Evolutionary conservation across 225 moss, liverwort and hornwort genomes (phyloP), one percentile per base, ranked within the genome.

Genomic region (Lunularia cruciata): DNA sequence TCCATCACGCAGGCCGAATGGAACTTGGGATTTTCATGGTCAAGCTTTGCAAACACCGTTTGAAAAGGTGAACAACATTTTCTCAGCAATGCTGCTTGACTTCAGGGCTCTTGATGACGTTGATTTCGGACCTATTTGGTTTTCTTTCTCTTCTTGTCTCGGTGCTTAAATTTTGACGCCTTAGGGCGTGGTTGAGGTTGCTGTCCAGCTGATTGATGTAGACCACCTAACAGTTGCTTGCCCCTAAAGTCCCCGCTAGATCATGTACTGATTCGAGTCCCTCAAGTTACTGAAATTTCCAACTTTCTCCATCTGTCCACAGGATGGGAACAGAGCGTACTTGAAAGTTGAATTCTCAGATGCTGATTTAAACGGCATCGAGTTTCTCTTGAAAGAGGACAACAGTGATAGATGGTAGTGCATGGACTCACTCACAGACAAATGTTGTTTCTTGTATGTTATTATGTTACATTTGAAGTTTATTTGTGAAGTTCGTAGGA

Each of bases 361-460:
- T 60, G 47, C 73, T n/a, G 84, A 73, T 33, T 73, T 90, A 22
- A 74, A 82, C 40, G 84, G 72, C 33, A 75, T 95, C 47, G 95
- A 95, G 77, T 95, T 95, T 69, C 83, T 95, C 38, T 43, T 95
- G 66, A 85, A 86, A 62, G 92, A 92, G 68, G 86, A 78, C 68
- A 77, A 79, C 54, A 84, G 76, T 73, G 88, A 88, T 65, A 57
- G 84, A 71, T 95, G 92, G 90, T 94, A 57, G 76, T 81, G 52
- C n/a, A n/a, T n/a, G 2, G 23, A 36, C 28, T 28, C 8, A 35
- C 22, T 13, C 46, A 15, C 27, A n/a, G 14, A 15, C 45, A 27
- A 14, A 7, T 15, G 26, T 61, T 6, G 23, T 10, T 1, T 14
- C 22, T 23, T 3, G 18, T 40, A n/a, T n/a, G n/a, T n/a, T n/a